Percentiles rank a stretch among this genome's conserved stretches.
These are phyloP conservation scores for Aethionema arabicum DNA, from an alignment of 345 rosid genomes.

Conservation along the genomic window DNA sequence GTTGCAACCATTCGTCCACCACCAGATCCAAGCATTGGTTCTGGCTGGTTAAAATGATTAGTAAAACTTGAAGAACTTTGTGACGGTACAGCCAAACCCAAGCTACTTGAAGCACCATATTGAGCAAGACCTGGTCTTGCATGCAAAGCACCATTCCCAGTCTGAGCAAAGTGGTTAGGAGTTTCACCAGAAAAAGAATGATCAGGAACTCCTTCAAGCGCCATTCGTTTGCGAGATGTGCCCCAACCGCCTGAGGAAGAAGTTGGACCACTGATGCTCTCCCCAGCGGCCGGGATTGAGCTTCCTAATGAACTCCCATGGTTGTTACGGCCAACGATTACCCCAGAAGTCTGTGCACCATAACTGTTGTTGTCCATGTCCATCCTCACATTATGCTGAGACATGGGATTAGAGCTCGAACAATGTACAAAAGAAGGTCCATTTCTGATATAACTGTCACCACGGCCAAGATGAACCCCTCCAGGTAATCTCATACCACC, in stretches of 20 bases:
- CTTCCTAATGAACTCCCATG: slow-evolving; percentile 57
- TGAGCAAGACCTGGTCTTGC: slow-evolving; percentile 36
- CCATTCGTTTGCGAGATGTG: slow-evolving; percentile 84
- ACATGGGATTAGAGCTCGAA: slow-evolving; percentile 50
- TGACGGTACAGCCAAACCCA: slow-evolving; percentile 57
- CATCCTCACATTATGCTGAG: slow-evolving; percentile 44
- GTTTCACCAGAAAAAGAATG: slow-evolving; percentile 53
- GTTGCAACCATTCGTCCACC: slow-evolving; percentile 43
- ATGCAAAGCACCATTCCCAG: slow-evolving; percentile 47
- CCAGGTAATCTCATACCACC: slow-evolving; percentile 20
- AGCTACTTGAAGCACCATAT: slow-evolving; percentile 55
- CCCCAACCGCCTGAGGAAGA: slow-evolving; percentile 70
- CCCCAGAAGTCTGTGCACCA: slow-evolving; percentile 38
- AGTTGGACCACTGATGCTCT: slow-evolving; percentile 51
- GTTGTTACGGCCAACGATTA: slow-evolving; percentile 37
- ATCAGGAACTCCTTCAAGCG: slow-evolving; percentile 77
- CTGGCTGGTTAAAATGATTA: slow-evolving; percentile 44
- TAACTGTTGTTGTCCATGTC: slow-evolving; percentile 42
- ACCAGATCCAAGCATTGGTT: slow-evolving; percentile 51
- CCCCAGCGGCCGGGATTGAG: slow-evolving; percentile 54
- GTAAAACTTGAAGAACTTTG: slow-evolving; percentile 41
- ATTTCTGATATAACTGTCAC: slow-evolving; percentile 45
- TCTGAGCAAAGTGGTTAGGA: slow-evolving; percentile 51
- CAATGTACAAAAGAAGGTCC: slow-evolving; percentile 47
- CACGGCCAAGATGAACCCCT: slow-evolving; percentile 27